Conservation (phyloP, 1,139 yeast genomes). For the Suhomyces kunorum region DNA sequence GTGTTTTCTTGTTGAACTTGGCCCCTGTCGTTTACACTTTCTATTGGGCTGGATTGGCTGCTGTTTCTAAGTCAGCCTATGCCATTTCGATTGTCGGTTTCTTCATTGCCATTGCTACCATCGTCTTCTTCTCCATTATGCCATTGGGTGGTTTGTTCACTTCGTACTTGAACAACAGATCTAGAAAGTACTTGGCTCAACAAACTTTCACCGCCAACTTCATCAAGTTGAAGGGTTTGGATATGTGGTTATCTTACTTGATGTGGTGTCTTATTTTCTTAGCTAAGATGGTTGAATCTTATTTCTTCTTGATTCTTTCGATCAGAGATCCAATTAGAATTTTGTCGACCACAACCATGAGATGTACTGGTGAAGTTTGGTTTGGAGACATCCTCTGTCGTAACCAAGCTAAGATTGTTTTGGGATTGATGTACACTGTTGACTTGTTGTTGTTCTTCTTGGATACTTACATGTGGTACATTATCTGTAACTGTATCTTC, state of each 20-base stretch:
- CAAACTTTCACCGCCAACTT: conserved; percentile 96
- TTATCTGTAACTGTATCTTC: conserved; percentile 89
- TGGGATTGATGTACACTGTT: conserved; percentile 89
- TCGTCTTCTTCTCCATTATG: conserved; percentile 87
- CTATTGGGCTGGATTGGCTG: conserved; percentile 72
- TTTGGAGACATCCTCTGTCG: conserved; percentile 72
- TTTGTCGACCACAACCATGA: conserved; percentile 48
- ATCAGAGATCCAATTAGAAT: conserved; percentile 91
- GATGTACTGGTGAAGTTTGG: conserved; percentile 85
- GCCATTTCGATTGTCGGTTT: conserved; percentile 87
- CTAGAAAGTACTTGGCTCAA: conserved; percentile 88
- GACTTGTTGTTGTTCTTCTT: conserved; percentile 94
- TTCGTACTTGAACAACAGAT: conserved; percentile 82
- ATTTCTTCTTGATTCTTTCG: conserved; percentile 87
- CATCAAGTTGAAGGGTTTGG: conserved; percentile 76
- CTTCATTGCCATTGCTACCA: conserved; percentile 81
- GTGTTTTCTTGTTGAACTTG: conserved; percentile 70
- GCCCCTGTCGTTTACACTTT: conserved; percentile 87
- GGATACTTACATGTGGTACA: conserved; percentile 99
- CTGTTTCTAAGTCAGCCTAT: conserved; percentile 72
- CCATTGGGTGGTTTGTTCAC: conserved; percentile 97
- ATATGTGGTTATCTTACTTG: conserved; percentile 95
- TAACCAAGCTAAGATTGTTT: conserved; percentile 82
- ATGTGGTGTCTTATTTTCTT: conserved; percentile 87
- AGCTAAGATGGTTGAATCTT: conserved; percentile 88